phyloP scores from a whole-genome alignment of 2,329 filamentous ascomycete genomes.

The Domatiomyces globalis region DNA sequence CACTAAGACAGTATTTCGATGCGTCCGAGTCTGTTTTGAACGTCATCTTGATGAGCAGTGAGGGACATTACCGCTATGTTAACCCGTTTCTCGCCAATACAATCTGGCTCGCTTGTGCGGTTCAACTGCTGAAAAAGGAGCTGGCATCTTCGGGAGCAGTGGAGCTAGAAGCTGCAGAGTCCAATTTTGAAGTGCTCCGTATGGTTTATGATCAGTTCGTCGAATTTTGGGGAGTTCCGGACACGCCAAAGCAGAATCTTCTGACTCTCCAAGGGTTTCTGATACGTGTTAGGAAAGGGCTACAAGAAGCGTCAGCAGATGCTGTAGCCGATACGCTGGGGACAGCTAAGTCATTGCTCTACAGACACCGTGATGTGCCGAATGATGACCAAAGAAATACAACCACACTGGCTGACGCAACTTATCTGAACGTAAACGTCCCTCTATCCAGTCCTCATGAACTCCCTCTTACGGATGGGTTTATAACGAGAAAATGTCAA shows the following conservation, averaged over 20 bases:
- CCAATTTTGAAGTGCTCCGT: slow-evolving; percentile 16
- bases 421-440: no score
- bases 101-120: slow-evolving; percentile 23
- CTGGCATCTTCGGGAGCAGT: neutral
- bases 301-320: no score
- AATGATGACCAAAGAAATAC: no score
- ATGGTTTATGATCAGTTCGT: slow-evolving; percentile 20
- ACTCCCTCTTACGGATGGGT: no score
- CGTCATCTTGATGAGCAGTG: slow-evolving; percentile 16
- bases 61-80: slow-evolving; percentile 20
- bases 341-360: no score
- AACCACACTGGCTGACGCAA: no score
- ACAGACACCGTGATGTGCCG: no score
- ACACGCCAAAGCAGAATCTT: slow-evolving; percentile 19
- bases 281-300: no score
- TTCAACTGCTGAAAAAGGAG: slow-evolving; percentile 18
- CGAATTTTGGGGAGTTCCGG: slow-evolving; percentile 20
- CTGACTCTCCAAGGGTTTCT: slow-evolving; percentile 16
- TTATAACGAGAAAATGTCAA: no score
- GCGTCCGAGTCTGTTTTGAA: slow-evolving; percentile 21
- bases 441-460: no score
- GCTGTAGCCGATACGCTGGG: no score
- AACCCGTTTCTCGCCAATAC: slow-evolving; percentile 24
- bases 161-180: slow-evolving; percentile 2
- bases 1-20: slow-evolving; percentile 23